A percentile compares a stretch with the other conserved stretches of the same genome.
Evolutionary conservation across 805 yeast genomes (phyloP).

Genomic region (Sugiyamaella mastotermitis): DNA sequence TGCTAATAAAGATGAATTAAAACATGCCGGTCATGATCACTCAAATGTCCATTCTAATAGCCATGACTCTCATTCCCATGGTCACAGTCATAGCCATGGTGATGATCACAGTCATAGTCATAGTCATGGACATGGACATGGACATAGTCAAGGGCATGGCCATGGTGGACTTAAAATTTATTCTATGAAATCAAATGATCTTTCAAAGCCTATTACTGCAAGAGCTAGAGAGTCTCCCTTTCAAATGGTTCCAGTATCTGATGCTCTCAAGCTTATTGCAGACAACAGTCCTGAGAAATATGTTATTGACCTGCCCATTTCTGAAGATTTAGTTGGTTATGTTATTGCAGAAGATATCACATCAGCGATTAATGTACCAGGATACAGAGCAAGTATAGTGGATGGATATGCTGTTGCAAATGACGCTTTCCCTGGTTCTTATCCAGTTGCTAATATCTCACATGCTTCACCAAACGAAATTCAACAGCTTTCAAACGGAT

Average conservation of each 20-base stretch:
- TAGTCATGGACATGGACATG: conserved; percentile 8
- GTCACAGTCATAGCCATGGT: conserved; percentile 11
- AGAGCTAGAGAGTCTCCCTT: conserved; percentile 45
- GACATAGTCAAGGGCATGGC: conserved; percentile 15
- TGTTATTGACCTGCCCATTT: conserved; percentile 25
- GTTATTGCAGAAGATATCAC: conserved; percentile 39
- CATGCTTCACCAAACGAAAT: conserved; percentile 31
- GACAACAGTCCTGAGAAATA: conserved; percentile 31
- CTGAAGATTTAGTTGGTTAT: conserved; percentile 32
- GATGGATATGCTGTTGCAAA: conserved; percentile 50
- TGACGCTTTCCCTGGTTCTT: conserved; percentile 41
- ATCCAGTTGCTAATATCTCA: conserved; percentile 36
- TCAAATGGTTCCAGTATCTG: conserved; percentile 39
- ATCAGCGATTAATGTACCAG: conserved; percentile 39
- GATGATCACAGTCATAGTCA: conserved; percentile 19
- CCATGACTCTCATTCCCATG: conserved; percentile 12
- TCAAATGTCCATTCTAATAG: conserved; percentile 5
- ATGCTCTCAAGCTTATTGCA: conserved; percentile 34
- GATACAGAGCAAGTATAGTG: conserved; percentile 48
- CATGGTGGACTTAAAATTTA: conserved; percentile 35
- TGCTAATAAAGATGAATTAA: conserved; percentile 19
- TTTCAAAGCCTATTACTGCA: conserved; percentile 33
- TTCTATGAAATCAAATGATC: conserved; percentile 32
- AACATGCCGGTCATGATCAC: conserved; percentile 7
- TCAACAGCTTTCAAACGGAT: conserved; percentile 6